Conservation (phyloP, 805 yeast genomes). For the Monosporozyma aerobia region DNA sequence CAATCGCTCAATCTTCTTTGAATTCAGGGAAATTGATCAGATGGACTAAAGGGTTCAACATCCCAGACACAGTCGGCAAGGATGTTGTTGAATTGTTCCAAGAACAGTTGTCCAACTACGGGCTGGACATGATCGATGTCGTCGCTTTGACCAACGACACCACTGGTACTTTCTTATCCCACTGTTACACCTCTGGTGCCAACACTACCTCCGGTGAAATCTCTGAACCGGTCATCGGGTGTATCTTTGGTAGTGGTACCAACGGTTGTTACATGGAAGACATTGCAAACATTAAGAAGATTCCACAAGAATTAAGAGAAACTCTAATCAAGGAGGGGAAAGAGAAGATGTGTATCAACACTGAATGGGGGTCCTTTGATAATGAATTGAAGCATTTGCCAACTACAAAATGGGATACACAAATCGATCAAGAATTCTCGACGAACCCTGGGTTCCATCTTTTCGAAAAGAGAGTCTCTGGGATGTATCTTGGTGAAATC, state of each 20-base stretch:
- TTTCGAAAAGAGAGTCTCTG: conserved; percentile 87
- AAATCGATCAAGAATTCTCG: conserved; percentile 56
- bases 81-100: conserved; percentile 76
- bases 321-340: conserved; percentile 37
- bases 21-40: conserved; percentile 74
- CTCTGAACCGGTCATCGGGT: conserved; percentile 75
- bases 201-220: conserved; percentile 41
- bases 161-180: conserved; percentile 83
- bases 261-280: conserved; percentile 90
- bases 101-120: conserved; percentile 48
- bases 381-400: conserved; percentile 71
- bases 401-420: conserved; percentile 63
- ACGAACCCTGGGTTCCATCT: conserved; percentile 81
- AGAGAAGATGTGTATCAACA: conserved; percentile 77
- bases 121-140: conserved; percentile 52
- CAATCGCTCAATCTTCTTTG: conserved; percentile 77
- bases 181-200: conserved; percentile 60
- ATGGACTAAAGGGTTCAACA: conserved; percentile 94
- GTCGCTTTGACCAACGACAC: conserved; percentile 94
- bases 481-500: conserved; percentile 89
- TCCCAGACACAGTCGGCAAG: conserved; percentile 73
- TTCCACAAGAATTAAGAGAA: conserved; percentile 39
- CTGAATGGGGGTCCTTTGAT: conserved; percentile 98
- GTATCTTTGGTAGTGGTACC: conserved; percentile 96
- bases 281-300: conserved; percentile 62